Evolutionary conservation across 805 yeast species (phyloP).

Genomic region (Hanseniaspora valbyensis): DNA sequence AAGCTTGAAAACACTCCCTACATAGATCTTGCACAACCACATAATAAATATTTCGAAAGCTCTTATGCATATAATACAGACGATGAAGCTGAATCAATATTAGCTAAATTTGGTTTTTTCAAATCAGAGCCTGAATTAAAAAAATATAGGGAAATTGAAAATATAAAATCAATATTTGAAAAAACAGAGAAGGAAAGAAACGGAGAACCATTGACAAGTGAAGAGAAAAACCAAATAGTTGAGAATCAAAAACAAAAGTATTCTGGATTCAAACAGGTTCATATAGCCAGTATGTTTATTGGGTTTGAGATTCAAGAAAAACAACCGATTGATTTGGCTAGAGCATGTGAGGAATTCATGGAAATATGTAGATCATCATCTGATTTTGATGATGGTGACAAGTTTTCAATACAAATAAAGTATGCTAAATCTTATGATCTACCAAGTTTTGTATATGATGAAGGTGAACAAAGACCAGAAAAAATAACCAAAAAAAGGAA

Average conservation of each 20-base stretch:
- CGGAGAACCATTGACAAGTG: slow-evolving; percentile 13
- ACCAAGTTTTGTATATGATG: slow-evolving; percentile 72
- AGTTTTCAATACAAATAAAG: slow-evolving; percentile 48
- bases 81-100: slow-evolving; percentile 46
- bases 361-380: slow-evolving; percentile 66
- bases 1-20: slow-evolving; percentile 72
- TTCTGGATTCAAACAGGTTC: slow-evolving; percentile 33
- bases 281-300: slow-evolving; percentile 65
- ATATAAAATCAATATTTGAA: slow-evolving; percentile 20
- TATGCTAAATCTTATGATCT: slow-evolving; percentile 69
- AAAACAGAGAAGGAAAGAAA: slow-evolving; percentile 23
- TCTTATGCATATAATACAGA: slow-evolving; percentile 39
- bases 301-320: slow-evolving; percentile 56
- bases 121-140: slow-evolving; percentile 39
- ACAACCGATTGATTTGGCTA: slow-evolving; percentile 68
- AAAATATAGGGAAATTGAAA: slow-evolving; percentile 29
- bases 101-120: slow-evolving; percentile 52
- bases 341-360: slow-evolving; percentile 84
- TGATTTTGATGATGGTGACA: slow-evolving; percentile 49
- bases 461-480: slow-evolving; percentile 66
- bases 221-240: slow-evolving; percentile 17
- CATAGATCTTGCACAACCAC: slow-evolving; percentile 80
- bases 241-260: slow-evolving; percentile 15
- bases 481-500: slow-evolving; percentile 45
- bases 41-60: slow-evolving; percentile 59